Conservation (phyloP, 2,329 filamentous ascomycete species). For the Fonsecaea monophora region DNA sequence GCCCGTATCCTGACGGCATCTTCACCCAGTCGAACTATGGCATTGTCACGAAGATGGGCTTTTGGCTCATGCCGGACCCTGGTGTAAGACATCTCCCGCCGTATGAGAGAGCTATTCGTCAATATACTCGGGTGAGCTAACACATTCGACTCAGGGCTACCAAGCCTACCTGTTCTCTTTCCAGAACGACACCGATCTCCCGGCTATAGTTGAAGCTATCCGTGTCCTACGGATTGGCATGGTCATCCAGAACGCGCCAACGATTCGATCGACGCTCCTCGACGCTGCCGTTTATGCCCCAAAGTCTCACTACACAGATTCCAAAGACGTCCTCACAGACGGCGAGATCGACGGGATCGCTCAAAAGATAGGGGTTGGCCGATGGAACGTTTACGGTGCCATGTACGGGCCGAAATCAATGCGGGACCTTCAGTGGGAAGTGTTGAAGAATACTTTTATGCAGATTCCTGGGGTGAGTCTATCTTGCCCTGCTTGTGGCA, state of each 20-base stretch:
- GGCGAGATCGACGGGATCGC: constrained; percentile 1
- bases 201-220: constrained; percentile 18
- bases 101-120: not conserved
- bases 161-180: constrained; percentile 30
- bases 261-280: constrained; percentile 12
- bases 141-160: constrained; percentile 18
- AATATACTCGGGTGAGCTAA: too few species aligned
- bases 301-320: constrained; percentile 12
- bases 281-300: constrained; percentile 13
- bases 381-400: constrained; percentile 16
- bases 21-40: constrained; percentile 38
- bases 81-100: constrained; percentile 3
- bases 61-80: constrained; percentile 35
- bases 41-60: constrained; percentile 39
- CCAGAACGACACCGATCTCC: constrained; percentile 24
- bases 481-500: too few species aligned
- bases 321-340: constrained; percentile 5
- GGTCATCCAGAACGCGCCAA: constrained; percentile 19
- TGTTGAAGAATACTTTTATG: constrained; percentile 12
- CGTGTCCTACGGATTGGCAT: constrained; percentile 11
- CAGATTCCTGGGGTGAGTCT: constrained; percentile 15
- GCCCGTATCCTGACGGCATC: constrained; percentile 24
- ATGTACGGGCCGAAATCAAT: constrained; percentile 18
- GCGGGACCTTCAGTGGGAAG: constrained; percentile 17
- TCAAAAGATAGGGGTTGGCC: constrained; percentile 10